Evolutionary conservation across 2,329 filamentous ascomycete genomes (phyloP), one percentile per base, ranked within the genome.

Genomic region (Claviceps paspali): DNA sequence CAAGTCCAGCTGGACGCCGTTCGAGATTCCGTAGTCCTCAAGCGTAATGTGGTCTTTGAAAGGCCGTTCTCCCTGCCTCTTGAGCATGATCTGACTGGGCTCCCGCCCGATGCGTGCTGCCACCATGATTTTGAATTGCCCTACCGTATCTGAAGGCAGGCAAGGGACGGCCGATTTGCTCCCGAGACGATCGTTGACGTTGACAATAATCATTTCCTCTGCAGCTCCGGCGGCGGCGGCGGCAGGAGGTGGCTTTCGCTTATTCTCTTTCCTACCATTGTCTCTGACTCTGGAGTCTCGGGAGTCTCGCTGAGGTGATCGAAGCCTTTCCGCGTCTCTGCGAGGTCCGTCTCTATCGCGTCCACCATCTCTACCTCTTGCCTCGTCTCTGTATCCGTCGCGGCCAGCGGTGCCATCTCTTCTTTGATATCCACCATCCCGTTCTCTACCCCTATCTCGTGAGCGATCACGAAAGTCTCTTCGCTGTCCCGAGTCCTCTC

Each of bases 131-230:
- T 95, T 95, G 63, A 95, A 85, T 42, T 87, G 70, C 45, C 79
- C 79, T 46, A 95, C 79, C 6, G 78, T 79, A 60, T 96, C 88
- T 3, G 76, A 81, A 1, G 83, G 78, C 40, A 94, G 66, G 55
- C 87, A 95, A 0, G 88, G 88, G 45, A 96, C 91, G 36, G 83
- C 81, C 12, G 87, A 84, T 52, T 94, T 94, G n/a, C 88, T 95
- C 10, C 88, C 88, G 26, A 96, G 65, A n/a, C 88, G 74, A 59
- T 96, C 88, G 56, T 96, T 96, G 52, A 96, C 77, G 51, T 88
- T 76, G 14, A 96, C 87, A 36, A 93, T 74, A 47, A 96, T 95
- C 81, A 95, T 92, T 39, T 85, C 79, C 52, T 92, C 81, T 5
- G 66, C 57, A 4, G 61, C 28, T 8, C 45, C 45, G 2, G 41